Conservation (phyloP, 139 green algal species). For the Tetraselmis striata region DNA sequence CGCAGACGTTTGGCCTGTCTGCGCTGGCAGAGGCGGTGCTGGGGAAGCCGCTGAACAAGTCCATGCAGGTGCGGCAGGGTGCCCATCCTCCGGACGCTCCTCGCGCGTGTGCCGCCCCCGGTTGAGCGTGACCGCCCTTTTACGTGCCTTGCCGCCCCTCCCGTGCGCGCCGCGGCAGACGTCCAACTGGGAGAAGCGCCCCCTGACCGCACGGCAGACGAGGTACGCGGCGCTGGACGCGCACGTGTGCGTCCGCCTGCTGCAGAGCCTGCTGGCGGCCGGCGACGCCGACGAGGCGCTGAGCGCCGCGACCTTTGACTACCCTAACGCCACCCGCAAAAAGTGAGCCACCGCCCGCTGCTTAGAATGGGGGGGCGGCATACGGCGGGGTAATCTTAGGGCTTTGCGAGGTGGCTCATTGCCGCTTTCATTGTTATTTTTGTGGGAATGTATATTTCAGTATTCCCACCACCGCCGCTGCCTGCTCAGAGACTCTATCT, state of each 20-base stretch:
- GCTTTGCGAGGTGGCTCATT: no score
- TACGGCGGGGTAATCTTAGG: no score
- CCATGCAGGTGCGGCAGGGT: slow-evolving; percentile 16
- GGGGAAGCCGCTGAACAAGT: slow-evolving; percentile 42
- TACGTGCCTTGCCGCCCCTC: no score
- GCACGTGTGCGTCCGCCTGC: slow-evolving; percentile 3
- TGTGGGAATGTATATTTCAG: no score
- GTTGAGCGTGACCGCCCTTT: no score
- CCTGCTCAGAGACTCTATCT: no score
- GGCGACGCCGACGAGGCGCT: background rate
- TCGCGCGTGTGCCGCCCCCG: no score
- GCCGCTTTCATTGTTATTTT: no score
- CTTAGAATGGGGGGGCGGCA: no score
- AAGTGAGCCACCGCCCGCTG: background rate
- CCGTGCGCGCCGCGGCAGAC: slow-evolving; percentile 31
- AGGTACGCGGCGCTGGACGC: slow-evolving; percentile 61
- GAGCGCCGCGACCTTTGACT: background rate
- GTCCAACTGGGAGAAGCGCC: slow-evolving; percentile 53
- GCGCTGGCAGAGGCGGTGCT: slow-evolving; percentile 38
- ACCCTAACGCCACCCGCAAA: background rate
- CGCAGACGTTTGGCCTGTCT: slow-evolving; percentile 30
- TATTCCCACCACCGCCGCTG: no score
- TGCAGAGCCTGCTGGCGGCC: background rate
- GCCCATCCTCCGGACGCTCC: no score
- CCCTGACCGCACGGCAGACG: slow-evolving; percentile 49